phyloP scores from a whole-genome alignment of 2,329 filamentous ascomycete genomes.

The Xylariaceae sp. region DNA sequence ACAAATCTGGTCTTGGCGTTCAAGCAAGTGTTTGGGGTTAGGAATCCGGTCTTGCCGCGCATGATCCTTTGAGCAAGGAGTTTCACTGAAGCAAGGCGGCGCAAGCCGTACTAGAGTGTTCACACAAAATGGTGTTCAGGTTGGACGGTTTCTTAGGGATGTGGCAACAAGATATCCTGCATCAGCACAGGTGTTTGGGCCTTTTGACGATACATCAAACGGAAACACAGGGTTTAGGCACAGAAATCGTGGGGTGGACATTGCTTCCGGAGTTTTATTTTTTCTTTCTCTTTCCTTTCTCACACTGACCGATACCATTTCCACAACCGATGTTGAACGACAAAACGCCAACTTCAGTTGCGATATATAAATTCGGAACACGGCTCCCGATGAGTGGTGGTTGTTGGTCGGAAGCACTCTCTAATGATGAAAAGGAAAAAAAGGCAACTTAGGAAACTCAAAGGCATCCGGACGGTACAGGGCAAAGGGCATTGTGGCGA shows the following conservation, averaged over 20 bases:
- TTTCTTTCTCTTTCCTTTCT: slow-evolving; percentile 16
- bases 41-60: slow-evolving; percentile 13
- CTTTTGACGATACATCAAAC: slow-evolving; percentile 28
- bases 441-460: slow-evolving; percentile 12
- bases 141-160: slow-evolving; percentile 27
- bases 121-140: slow-evolving; percentile 33
- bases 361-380: slow-evolving; percentile 12
- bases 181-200: slow-evolving; percentile 36
- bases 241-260: slow-evolving; percentile 12
- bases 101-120: slow-evolving; percentile 10
- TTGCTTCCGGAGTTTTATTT: slow-evolving; percentile 16
- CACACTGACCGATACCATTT: slow-evolving; percentile 7
- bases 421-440: slow-evolving; percentile 15
- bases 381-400: background rate
- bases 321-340: background rate
- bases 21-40: slow-evolving; percentile 95
- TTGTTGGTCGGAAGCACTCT: slow-evolving; percentile 2
- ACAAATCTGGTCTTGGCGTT: slow-evolving; percentile 74
- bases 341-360: slow-evolving; percentile 7
- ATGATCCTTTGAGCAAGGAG: slow-evolving; percentile 7
- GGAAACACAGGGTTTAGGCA: slow-evolving; percentile 23
- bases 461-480: slow-evolving; percentile 22
- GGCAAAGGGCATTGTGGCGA: slow-evolving; percentile 22
- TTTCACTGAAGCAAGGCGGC: slow-evolving; percentile 3
- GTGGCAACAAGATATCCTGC: slow-evolving; percentile 31